These are phyloP conservation scores for Dispira parvispora DNA, from an alignment of 192 early-diverging fungal genomes.

Conservation along the genomic window DNA sequence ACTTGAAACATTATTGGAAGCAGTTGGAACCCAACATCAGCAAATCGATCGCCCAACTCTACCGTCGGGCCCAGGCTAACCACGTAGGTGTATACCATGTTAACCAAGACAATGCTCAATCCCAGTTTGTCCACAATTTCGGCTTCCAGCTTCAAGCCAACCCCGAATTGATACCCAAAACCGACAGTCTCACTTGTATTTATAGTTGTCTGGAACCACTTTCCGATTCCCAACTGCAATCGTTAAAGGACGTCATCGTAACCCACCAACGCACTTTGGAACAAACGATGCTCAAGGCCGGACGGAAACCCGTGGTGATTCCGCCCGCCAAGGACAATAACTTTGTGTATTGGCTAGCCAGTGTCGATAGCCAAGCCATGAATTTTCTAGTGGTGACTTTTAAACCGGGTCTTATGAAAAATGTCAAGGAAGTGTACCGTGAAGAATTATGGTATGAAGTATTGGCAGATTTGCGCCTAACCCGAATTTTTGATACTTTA, in stretches of 20 bases:
- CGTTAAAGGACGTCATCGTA: not conserved
- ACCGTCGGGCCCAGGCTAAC: not conserved
- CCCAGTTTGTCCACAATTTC: not conserved
- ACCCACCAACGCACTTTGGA: not conserved
- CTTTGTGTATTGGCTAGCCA: slow-evolving; percentile 8
- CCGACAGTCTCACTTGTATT: not conserved
- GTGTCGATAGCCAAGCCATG: not conserved
- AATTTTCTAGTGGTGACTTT: slow-evolving; percentile 3
- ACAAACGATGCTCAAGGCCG: not conserved
- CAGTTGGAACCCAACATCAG: not conserved
- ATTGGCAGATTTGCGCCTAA: not conserved
- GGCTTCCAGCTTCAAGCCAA: not conserved
- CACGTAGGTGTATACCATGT: not conserved
- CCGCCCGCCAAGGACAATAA: not conserved
- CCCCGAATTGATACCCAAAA: not conserved
- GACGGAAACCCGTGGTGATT: not conserved
- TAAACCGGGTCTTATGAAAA: not conserved
- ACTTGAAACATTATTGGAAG: not conserved
- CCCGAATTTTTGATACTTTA: not conserved
- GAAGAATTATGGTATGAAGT: not conserved
- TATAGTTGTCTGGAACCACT: not conserved
- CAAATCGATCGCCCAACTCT: not conserved
- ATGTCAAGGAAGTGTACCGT: not conserved
- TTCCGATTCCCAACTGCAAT: not conserved
- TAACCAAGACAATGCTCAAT: not conserved